A percentile compares a stretch with the other conserved stretches of the same genome.
phyloP scores from a whole-genome alignment of 1,139 yeast species.

The Kluyveromyces sp. region DNA sequence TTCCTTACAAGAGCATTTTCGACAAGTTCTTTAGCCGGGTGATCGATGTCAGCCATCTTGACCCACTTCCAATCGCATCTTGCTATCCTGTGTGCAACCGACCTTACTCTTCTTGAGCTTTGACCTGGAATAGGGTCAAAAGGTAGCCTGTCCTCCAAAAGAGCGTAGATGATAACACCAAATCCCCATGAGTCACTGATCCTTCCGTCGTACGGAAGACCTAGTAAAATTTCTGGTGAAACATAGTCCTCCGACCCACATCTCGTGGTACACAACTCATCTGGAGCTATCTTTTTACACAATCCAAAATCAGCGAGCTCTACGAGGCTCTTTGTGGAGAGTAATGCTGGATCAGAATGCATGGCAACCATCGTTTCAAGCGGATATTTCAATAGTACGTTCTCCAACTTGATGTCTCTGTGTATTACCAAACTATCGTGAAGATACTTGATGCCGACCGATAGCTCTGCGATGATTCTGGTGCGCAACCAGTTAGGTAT shows the following conservation, averaged over 20 bases:
- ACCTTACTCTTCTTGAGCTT: constrained; percentile 42
- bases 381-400: constrained; percentile 48
- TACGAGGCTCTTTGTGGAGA: constrained; percentile 34
- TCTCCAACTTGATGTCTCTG: constrained; percentile 83
- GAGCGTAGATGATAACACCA: constrained; percentile 80
- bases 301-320: constrained; percentile 86
- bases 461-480: constrained; percentile 62
- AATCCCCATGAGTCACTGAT: constrained; percentile 91
- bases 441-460: constrained; percentile 63
- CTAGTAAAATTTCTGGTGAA: constrained; percentile 87
- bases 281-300: constrained; percentile 56
- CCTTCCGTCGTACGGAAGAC: constrained; percentile 82
- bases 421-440: constrained; percentile 68
- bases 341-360: constrained; percentile 13
- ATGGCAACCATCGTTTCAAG: constrained; percentile 31
- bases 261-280: constrained; percentile 60
- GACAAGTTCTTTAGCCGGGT: constrained; percentile 50
- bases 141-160: constrained; percentile 80
- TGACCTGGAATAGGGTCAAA: constrained; percentile 65
- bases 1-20: constrained; percentile 47
- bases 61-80: constrained; percentile 90
- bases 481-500: constrained; percentile 44
- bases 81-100: constrained; percentile 82
- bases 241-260: constrained; percentile 97
- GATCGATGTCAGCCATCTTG: constrained; percentile 34